Percentiles rank a stretch among this genome's conserved stretches.
Conservation (phyloP, 345 rosid genomes). For the Salix koriyanagi region DNA sequence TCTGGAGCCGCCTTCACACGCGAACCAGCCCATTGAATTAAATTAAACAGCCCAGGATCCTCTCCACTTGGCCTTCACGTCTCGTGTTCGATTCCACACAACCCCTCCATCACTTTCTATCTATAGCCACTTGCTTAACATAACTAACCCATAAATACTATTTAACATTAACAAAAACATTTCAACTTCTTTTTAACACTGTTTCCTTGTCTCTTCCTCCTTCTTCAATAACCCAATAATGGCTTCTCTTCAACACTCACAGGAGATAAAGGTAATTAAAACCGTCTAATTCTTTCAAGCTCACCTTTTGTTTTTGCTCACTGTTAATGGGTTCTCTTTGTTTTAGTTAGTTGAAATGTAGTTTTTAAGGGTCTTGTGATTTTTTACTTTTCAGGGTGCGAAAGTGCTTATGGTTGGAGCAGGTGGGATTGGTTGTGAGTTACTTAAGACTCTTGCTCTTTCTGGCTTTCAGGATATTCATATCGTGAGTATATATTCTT, state of each 20-base stretch:
- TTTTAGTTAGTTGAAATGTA: neutral
- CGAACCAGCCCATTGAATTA: neutral
- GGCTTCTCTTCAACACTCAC: constrained; percentile 46
- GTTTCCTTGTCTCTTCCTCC: neutral
- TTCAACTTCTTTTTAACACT: neutral
- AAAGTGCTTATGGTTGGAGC: constrained; percentile 99
- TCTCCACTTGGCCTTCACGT: constrained; percentile 19
- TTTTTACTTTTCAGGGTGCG: constrained; percentile 53
- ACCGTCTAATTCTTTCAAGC: neutral
- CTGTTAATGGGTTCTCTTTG: neutral
- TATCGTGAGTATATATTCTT: constrained; percentile 56
- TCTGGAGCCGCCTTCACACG: neutral
- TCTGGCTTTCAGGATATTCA: constrained; percentile 90
- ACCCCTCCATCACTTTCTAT: neutral
- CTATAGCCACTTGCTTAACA: neutral
- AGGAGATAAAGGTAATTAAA: constrained; percentile 52
- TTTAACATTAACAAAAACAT: neutral
- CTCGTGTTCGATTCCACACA: constrained; percentile 34
- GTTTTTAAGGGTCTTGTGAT: constrained; percentile 8
- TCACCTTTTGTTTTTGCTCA: neutral
- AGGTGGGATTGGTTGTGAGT: constrained; percentile 98
- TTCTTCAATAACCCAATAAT: constrained; percentile 19
- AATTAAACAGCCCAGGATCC: neutral
- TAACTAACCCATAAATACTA: neutral
- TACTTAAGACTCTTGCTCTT: constrained; percentile 91